A percentile compares a stretch with the other conserved stretches of the same genome.
These are phyloP conservation scores for Tetracladium marchalianum DNA, from an alignment of 495 filamentous ascomycete species.

Conservation along the genomic window DNA sequence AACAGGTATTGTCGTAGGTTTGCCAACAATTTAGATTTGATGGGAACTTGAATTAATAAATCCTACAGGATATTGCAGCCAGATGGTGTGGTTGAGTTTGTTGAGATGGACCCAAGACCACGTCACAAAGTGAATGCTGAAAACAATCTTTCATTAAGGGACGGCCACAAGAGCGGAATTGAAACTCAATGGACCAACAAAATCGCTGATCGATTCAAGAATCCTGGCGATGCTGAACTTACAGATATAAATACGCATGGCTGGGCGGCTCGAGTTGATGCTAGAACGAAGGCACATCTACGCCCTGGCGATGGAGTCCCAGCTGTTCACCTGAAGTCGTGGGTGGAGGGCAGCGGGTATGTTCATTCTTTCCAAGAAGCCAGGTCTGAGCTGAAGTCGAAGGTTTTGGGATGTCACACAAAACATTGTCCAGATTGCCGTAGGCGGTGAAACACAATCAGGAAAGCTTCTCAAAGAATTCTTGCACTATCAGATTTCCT, in stretches of 20 bases:
- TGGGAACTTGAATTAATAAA: not conserved
- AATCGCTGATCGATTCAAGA: conserved; percentile 15
- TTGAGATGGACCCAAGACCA: conserved; percentile 19
- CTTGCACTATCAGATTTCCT: conserved; percentile 7
- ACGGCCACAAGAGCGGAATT: conserved; percentile 8
- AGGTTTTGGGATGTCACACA: conserved; percentile 21
- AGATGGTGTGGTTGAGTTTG: conserved; percentile 21
- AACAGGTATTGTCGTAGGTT: conserved; percentile 15
- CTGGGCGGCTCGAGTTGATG: conserved; percentile 11
- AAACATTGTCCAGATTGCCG: conserved; percentile 11
- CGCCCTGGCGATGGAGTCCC: conserved; percentile 17
- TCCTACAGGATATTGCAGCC: conserved; percentile 15
- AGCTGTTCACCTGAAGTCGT: conserved; percentile 16
- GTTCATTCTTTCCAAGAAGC: not conserved
- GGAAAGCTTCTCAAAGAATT: conserved; percentile 14
- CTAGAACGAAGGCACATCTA: conserved; percentile 12
- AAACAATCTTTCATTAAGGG: not conserved
- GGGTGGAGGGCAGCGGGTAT: conserved; percentile 19
- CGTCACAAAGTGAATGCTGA: not conserved
- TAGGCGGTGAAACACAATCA: conserved; percentile 9
- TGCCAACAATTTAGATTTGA: not conserved
- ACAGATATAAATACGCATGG: conserved; percentile 8
- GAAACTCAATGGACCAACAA: conserved; percentile 17
- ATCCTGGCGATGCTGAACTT: conserved; percentile 13
- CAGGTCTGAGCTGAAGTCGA: not conserved